A percentile compares a stretch with the other conserved stretches of the same genome.
These are phyloP conservation scores for Candida lessepsii DNA, from an alignment of 805 yeast genomes.

Conservation along the genomic window DNA sequence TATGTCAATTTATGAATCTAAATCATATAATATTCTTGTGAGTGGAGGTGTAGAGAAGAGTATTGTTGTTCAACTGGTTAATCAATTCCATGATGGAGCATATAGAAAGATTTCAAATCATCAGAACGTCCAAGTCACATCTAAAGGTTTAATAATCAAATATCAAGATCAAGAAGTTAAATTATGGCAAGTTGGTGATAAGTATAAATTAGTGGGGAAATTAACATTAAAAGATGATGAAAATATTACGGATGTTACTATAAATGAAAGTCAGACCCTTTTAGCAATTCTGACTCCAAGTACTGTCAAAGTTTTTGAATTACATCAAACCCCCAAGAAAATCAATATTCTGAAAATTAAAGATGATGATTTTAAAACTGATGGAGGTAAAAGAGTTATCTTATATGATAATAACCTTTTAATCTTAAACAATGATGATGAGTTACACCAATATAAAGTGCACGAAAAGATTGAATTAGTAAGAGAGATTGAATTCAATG, in stretches of 20 bases:
- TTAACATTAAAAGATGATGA: conserved; percentile 72
- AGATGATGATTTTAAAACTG: conserved; percentile 37
- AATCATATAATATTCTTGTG: conserved; percentile 63
- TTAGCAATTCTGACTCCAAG: conserved; percentile 72
- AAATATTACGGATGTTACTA: conserved; percentile 64
- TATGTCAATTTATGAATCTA: conserved; percentile 67
- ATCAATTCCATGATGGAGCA: conserved; percentile 67
- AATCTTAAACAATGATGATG: conserved; percentile 61
- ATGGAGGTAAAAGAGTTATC: conserved; percentile 57
- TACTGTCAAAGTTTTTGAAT: conserved; percentile 64
- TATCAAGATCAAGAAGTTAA: conserved; percentile 84
- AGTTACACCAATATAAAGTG: conserved; percentile 45
- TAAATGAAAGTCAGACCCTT: conserved; percentile 63
- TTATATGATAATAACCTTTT: conserved; percentile 50
- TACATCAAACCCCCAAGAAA: conserved; percentile 42
- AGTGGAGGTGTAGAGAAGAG: conserved; percentile 84
- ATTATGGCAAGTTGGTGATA: conserved; percentile 61
- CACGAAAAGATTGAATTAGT: conserved; percentile 39
- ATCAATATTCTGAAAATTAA: conserved; percentile 54
- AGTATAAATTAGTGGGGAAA: conserved; percentile 63
- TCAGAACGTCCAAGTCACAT: conserved; percentile 47
- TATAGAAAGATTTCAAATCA: conserved; percentile 65
- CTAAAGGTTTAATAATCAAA: conserved; percentile 55
- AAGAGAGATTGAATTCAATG: conserved; percentile 39
- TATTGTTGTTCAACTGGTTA: conserved; percentile 62